Evolutionary conservation across 495 filamentous ascomycete genomes (phyloP), one percentile per base, ranked within the genome.

Genomic region (Trichocladium uniseriatum): DNA sequence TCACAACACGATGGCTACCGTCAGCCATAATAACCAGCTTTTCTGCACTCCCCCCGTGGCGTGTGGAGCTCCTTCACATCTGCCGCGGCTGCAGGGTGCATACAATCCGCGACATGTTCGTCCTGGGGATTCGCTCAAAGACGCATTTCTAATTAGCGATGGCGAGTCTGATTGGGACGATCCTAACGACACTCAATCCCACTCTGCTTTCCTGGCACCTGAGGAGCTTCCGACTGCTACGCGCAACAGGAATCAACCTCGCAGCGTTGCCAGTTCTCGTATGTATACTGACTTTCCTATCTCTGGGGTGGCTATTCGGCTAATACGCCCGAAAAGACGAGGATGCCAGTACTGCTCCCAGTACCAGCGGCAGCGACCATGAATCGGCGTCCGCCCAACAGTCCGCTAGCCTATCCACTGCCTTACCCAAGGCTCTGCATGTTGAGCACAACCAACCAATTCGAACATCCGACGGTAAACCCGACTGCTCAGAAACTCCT

Each of bases 261-360:
- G 54, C 49, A 16, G 52, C 51, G 36, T 53, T 53, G 28, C 51
- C 50, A 42, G 41, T 15, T 43, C 13, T 28, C 44, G 43, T 11
- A 53, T n/a, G n/a, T n/a, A n/a, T n/a, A n/a, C n/a, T n/a, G n/a
- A n/a, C n/a, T n/a, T n/a, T n/a, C n/a, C n/a, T 51, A 29, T 19
- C 50, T 53, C n/a, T 35, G n/a, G n/a, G n/a, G 45, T 28, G 45
- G 38, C 34, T 21, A 44, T 48, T 24, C 43, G 39, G 28, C 41
- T 56, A 38, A 54, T 46, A 46, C 29, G 29, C 29, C 43, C 46
- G 36, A 54, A 51, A 45, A 57, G 54, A 32, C 43, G 51, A 57
- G 38, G 41, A 46, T 44, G 32, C 54, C 38, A 31, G 54, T 35
- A 43, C 53, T 52, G 29, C 46, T 51, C 43, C 52, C 40, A 51